Base-by-base conservation (phyloP, 1,139 yeast species). In the Keqinozyma sinolaborantium region DNA sequence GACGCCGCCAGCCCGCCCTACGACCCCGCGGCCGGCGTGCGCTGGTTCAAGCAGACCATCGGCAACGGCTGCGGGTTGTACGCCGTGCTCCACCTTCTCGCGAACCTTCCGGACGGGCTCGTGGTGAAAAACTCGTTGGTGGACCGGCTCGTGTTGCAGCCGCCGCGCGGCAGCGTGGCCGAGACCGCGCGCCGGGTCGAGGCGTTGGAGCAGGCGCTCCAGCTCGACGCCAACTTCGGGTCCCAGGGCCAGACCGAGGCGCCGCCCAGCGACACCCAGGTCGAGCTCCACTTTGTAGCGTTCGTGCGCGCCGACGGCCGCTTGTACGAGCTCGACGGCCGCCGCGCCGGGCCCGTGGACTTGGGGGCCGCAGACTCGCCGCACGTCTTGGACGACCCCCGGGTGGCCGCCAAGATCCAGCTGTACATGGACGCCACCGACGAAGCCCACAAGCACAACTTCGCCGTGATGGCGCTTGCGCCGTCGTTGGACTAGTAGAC, bases 41-140 rank as follows among this genome's bases (percentile, higher is more conserved):
- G 30, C 23, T 90, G 97, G 97, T 79, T 78, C 48, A 78, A 77
- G 41, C 98, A 92, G 49, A 80, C 92, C 1, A 79, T 92, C 24
- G 77, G 78, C 39, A 92, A 92, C 54, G 95, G 95, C 0, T 92
- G 98, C 60, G 98, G 98, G 4, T 73, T 94, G 29, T 87, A 84
- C 58, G 98, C 95, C 0, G 59, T 92, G 30, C 60, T 92, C 19
- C 97, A 92, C 49, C 68, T 85, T 0, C 58, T 87, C 24, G 59
- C 80, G 18, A 92, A 92, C 51, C 61, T 83, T 32, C 75, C 79
- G 2, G 42, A 49, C 2, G 77, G 71, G 21, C 56, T 57, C 38
- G 67, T 56, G 40, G 72, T 54, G 36, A 50, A 50, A 26, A 67
- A 57, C 36, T 64, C 58, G 60, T 41, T 60, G 15, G 39, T 68